Evolutionary conservation across 768 basidiomycete genomes (phyloP).

Genomic region (Collybiopsis luxurians): DNA sequence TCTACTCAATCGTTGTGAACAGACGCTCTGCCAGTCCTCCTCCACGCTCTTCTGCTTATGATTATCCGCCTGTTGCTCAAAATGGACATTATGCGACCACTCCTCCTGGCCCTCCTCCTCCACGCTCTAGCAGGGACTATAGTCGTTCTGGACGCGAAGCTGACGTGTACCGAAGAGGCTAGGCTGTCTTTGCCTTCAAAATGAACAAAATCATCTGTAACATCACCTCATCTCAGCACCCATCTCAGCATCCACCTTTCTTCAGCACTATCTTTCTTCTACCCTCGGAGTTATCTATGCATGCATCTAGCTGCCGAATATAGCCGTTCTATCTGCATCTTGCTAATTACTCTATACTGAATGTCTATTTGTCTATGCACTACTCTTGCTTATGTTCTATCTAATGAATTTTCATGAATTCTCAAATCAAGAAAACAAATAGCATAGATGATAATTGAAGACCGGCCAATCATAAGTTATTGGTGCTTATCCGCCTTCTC

Average conservation of each 20-base stretch:
- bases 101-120: conserved; percentile 6
- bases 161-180: conserved; percentile 4
- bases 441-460: too few relatives aligned
- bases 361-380: too few relatives aligned
- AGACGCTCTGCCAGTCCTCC: conserved; percentile 72
- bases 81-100: background rate
- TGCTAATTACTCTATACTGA: too few relatives aligned
- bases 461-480: too few relatives aligned
- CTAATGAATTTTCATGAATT: background rate
- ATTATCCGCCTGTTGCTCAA: conserved; percentile 38
- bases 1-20: conserved; percentile 33
- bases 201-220: background rate
- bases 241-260: background rate
- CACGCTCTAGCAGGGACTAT: conserved; percentile 7
- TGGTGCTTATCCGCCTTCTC: background rate
- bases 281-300: background rate
- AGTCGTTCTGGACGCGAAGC: conserved; percentile 1
- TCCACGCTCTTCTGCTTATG: conserved; percentile 40
- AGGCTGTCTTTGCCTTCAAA: background rate
- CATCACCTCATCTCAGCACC: too few relatives aligned
- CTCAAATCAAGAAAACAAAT: background rate
- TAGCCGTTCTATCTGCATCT: background rate
- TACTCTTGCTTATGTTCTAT: too few relatives aligned
- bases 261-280: background rate
- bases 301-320: background rate